Conservation (phyloP, 1,139 yeast species). For the Taphrina wiesneri region DNA sequence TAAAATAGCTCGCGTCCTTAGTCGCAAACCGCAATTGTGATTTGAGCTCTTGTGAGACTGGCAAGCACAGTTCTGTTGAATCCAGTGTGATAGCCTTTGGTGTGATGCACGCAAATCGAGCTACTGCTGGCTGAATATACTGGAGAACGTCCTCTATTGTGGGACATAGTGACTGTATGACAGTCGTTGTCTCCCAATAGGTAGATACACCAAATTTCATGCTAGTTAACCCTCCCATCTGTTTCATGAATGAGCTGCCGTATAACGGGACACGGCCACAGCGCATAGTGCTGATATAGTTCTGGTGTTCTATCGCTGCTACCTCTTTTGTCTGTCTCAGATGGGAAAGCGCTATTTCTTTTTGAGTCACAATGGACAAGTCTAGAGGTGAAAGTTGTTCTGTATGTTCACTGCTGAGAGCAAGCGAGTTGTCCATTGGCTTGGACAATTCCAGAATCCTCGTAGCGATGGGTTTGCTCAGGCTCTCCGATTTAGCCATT, state of each 20-base stretch:
- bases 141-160: constrained; percentile 26
- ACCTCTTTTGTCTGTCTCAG: background rate
- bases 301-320: background rate
- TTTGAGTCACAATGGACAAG: background rate
- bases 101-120: constrained; percentile 80
- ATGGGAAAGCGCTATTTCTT: background rate
- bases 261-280: constrained; percentile 4
- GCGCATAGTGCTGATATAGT: background rate
- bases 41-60: background rate
- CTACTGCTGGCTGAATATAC: constrained; percentile 49
- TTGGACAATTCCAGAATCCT: background rate
- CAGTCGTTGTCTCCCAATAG: background rate
- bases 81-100: constrained; percentile 83
- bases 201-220: background rate
- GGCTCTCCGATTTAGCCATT: constrained; percentile 54
- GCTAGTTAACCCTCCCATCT: background rate
- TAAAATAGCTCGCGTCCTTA: constrained; percentile 71
- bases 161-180: background rate
- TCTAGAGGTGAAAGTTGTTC: background rate
- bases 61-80: constrained; percentile 33
- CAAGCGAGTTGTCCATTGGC: background rate
- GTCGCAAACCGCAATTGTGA: constrained; percentile 42
- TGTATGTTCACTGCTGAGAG: background rate
- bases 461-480: constrained; percentile 27
- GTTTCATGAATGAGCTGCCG: background rate